Evolutionary conservation across 805 yeast species (phyloP).

Genomic region (Starmerella stellata): DNA sequence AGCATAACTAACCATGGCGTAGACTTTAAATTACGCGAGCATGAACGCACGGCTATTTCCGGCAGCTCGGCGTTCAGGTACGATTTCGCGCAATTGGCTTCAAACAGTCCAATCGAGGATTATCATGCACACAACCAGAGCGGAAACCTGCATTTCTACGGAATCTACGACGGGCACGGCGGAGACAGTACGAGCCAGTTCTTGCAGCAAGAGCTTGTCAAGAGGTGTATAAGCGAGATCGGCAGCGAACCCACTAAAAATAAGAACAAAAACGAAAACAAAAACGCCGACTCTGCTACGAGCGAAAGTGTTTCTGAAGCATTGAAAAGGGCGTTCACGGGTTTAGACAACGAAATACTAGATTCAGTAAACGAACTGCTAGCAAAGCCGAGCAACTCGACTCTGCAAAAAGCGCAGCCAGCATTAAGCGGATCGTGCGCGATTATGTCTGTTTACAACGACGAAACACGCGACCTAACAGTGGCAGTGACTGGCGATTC

Average conservation of each 20-base stretch:
- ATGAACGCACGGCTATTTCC: conserved; percentile 64
- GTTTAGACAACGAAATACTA: conserved; percentile 74
- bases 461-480: conserved; percentile 47
- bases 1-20: conserved; percentile 37
- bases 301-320: conserved; percentile 62
- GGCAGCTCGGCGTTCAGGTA: conserved; percentile 77
- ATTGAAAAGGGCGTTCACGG: conserved; percentile 58
- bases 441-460: conserved; percentile 67
- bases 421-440: conserved; percentile 95
- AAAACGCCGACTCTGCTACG: no score
- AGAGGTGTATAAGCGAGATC: background rate
- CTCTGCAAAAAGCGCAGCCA: conserved; percentile 65
- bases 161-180: conserved; percentile 91
- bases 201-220: background rate
- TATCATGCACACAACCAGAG: conserved; percentile 36
- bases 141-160: conserved; percentile 83
- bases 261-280: no score
- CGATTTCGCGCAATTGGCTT: conserved; percentile 75
- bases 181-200: conserved; percentile 69
- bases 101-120: conserved; percentile 89
- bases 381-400: conserved; percentile 37
- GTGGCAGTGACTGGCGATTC: conserved; percentile 97
- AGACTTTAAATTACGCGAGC: conserved; percentile 43
- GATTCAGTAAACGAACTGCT: conserved; percentile 9
- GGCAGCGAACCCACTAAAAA: background rate